Evolutionary conservation across 1,284 basidiomycete species (phyloP), one percentile per base, ranked within the genome.

Genomic region (Ustilago trichophora): DNA sequence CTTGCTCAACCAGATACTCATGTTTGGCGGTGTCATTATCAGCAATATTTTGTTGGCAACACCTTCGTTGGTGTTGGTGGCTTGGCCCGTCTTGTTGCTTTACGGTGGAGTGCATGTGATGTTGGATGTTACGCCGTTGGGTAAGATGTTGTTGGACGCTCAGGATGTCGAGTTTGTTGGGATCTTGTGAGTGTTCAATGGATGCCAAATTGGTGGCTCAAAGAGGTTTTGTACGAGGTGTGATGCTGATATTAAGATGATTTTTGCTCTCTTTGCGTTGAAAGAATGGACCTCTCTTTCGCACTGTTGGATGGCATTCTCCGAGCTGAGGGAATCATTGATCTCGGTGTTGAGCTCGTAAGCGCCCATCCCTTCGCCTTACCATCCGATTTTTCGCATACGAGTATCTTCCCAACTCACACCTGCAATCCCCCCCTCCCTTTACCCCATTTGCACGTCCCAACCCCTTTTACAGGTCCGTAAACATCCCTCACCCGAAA

Each of bases 281-380:
- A n/a, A n/a, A n/a, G 67, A 32, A 48, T 73, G 47, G 74, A 78
- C 27, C 43, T 75, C 35, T 21, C 49, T 2, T 66, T 75, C 24
- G 51, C 65, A 3, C 34, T 54, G 1, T 52, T 77, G 7, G 76
- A 78, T 32, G 72, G 69, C 27, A 18, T 75, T 22, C 66, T 70
- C 26, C 59, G 76, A 35, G 48, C 69, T 15, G 76, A 78, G 33
- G 76, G 69, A 18, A 72, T 78, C 47, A 64, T 63, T 19, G 51
- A 54, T 16, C 55, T 75, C 11, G 74, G 74, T 16, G 49, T 75
- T 18, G 54, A 68, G 16, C 41, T 34, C 1, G 70, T 72, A 33
- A 46, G 57, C 24, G 57, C 16, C 27, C 15, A n/a, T 25, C n/a
- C 27, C 22, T n/a, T n/a, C 6, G 29, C 37, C 15, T n/a, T n/a